Conservation (phyloP, 1,284 basidiomycete genomes). For the Phenoliferia sp. region DNA sequence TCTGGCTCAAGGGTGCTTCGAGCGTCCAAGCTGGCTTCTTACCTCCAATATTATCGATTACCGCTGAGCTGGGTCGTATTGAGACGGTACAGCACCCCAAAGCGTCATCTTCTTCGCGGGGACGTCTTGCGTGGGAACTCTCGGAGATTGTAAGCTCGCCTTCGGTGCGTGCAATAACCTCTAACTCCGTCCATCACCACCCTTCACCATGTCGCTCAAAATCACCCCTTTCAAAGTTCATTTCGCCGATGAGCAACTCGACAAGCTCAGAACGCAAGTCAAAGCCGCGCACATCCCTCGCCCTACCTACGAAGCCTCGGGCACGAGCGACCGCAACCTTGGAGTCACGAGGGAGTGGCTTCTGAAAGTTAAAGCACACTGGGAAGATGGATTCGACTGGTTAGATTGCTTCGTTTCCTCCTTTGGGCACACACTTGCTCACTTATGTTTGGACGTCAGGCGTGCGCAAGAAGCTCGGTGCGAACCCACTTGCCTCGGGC, state of each 20-base stretch:
- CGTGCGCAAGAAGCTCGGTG: conserved; percentile 2
- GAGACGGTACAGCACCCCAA: too few relatives aligned
- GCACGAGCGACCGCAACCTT: conserved; percentile 27
- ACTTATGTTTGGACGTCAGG: background rate
- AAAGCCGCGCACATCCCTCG: background rate
- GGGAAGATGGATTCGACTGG: conserved; percentile 25
- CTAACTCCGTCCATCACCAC: background rate
- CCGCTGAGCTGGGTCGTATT: too few relatives aligned
- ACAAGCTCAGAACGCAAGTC: background rate
- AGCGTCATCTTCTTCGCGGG: too few relatives aligned
- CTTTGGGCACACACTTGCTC: background rate
- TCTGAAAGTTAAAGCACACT: conserved; percentile 10
- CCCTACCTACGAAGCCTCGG: conserved; percentile 29
- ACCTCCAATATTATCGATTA: too few relatives aligned
- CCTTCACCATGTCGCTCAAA: background rate
- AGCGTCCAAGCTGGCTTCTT: too few relatives aligned
- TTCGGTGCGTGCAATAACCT: too few relatives aligned
- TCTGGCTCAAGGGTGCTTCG: too few relatives aligned
- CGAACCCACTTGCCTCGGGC: background rate
- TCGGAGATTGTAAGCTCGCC: too few relatives aligned
- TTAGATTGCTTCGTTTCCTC: background rate
- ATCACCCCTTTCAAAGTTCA: background rate
- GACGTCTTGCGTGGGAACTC: too few relatives aligned
- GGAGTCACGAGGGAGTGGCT: conserved; percentile 25
- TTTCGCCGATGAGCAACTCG: background rate